Conservation (phyloP, 257 asterid genomes). For the Scutellaria galericulata region DNA sequence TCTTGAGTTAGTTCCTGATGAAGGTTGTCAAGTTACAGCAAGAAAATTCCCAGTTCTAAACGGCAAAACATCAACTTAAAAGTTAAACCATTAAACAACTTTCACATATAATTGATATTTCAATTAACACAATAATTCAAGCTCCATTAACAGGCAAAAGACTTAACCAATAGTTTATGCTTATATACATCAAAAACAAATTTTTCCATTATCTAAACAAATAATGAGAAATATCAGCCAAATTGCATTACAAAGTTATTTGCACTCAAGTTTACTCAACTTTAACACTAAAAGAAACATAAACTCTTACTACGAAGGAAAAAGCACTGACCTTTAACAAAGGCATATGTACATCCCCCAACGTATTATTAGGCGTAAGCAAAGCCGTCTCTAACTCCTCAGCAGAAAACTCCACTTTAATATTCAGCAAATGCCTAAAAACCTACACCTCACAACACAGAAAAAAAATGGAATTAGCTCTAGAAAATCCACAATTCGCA, state of each 20-base stretch:
- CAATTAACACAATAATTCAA: neutral
- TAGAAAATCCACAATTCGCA: constrained; percentile 21
- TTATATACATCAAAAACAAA: neutral
- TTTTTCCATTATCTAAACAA: constrained; percentile 14
- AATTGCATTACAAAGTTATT: constrained; percentile 8
- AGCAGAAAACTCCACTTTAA: constrained; percentile 84
- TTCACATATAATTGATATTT: neutral
- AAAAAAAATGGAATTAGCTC: constrained; percentile 30
- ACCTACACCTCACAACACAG: constrained; percentile 61
- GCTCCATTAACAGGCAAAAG: constrained; percentile 11
- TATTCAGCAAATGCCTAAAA: constrained; percentile 85
- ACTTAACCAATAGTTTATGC: constrained; percentile 2
- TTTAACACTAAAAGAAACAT: constrained; percentile 29
- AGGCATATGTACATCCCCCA: constrained; percentile 94
- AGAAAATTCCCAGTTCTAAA: neutral
- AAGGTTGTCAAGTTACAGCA: neutral
- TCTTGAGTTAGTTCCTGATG: neutral
- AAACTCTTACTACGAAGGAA: constrained; percentile 24
- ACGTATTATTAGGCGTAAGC: constrained; percentile 76
- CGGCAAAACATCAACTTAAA: neutral
- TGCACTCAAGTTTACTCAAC: constrained; percentile 11
- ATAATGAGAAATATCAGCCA: neutral
- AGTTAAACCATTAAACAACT: neutral
- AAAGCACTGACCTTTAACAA: constrained; percentile 56
- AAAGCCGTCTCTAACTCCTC: constrained; percentile 98